Percentiles rank a stretch among this genome's conserved stretches.
Conservation (phyloP, 2,329 filamentous ascomycete species). For the Fusarium nematophilum region DNA sequence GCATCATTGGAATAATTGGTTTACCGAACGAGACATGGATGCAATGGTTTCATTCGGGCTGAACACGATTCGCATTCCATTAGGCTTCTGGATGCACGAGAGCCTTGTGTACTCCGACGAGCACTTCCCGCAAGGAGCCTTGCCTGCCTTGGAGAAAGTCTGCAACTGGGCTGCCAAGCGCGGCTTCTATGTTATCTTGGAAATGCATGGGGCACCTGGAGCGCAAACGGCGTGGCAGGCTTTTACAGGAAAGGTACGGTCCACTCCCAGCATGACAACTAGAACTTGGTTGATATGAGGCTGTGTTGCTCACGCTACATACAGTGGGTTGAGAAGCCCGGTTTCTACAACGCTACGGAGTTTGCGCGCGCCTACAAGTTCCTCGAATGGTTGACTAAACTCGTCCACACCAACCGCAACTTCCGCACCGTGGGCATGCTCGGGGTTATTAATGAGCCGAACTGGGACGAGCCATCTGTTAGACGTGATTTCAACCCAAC, state of each 20-base stretch:
- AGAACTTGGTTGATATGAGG: no score
- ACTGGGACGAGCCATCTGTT: no score
- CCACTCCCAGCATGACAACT: no score
- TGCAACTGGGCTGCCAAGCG: conserved; percentile 42
- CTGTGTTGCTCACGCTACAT: no score
- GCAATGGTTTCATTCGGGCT: conserved; percentile 39
- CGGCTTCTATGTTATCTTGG: conserved; percentile 41
- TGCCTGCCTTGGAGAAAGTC: conserved; percentile 41
- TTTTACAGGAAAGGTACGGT: conserved; percentile 43
- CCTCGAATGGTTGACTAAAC: conserved; percentile 65
- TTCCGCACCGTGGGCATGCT: conserved; percentile 70
- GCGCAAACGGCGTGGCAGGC: conserved; percentile 37
- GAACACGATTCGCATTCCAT: conserved; percentile 42
- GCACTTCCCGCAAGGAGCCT: conserved; percentile 37
- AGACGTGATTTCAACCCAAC: conserved; percentile 47
- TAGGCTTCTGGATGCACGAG: conserved; percentile 44
- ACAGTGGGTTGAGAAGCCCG: conserved; percentile 44
- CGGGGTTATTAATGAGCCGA: conserved; percentile 70
- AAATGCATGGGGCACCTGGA: conserved; percentile 41
- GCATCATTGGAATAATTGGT: conserved; percentile 43
- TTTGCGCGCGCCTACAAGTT: conserved; percentile 66
- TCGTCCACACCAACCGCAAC: conserved; percentile 60
- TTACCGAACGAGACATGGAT: conserved; percentile 35
- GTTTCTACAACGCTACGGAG: conserved; percentile 67
- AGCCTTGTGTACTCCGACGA: conserved; percentile 36